Evolutionary conservation across 148 eudicot species (phyloP), one percentile per base, ranked within the genome.

Genomic region (Camellia granthamiana): DNA sequence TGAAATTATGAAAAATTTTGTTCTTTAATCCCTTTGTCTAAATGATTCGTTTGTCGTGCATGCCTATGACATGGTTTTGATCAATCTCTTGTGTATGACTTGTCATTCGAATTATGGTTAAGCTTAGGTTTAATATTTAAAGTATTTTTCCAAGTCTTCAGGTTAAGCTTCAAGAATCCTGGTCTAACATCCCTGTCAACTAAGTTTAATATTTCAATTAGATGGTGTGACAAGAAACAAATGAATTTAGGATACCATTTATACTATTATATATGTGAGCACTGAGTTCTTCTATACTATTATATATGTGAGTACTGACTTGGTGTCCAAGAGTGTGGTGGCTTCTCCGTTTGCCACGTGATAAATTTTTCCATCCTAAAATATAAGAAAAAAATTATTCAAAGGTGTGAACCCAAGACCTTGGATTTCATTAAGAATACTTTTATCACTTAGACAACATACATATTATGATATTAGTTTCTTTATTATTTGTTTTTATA

Each of bases 141-240:
- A 5, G 4, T 15, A 69, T 44, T 69, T 52, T 38, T 69, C 44
- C 55, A 46, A 11, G 54, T 70, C n/a, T 5, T 69, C 16, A 46
- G 73, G 54, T 67, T 44, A 16, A 69, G 52, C 52, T 44, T 69
- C 73, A 44, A 69, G 52, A 71, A 71, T 51, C 75, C 16, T 71
- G 46, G 75, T 71, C 54, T 46, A 69, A 30, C 30, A 46, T 69
- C 47, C 38, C 30, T 46, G 13, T 69, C 73, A 8, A 69, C 18
- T 3, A 46, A 69, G 23, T 69, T 69, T 13, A 21, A 11, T 19
- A 71, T 46, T 41, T 43, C 16, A n/a, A 16, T 43, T 43, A 69
- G 43, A 16, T 46, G 55, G 14, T 71, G 7, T 1, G 42, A 47
- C 16, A 49, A 71, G 56, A n/a, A 49, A 47, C 49, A 49, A 51